Evolutionary conservation across 352 stramenopile species (phyloP).

Genomic region (Pythium rishiriense): DNA sequence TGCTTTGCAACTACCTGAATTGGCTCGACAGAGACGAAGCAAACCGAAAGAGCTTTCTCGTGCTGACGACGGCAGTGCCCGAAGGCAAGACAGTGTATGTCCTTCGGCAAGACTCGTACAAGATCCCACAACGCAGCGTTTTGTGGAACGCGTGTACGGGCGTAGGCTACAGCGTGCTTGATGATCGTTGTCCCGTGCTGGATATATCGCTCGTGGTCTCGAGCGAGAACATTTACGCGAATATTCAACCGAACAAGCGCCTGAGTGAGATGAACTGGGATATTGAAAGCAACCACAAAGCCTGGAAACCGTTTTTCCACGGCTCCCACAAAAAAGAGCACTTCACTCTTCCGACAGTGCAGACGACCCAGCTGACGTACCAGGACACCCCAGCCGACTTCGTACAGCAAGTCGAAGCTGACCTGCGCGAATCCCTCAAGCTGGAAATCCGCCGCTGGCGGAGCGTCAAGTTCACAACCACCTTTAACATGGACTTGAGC

Average conservation of each 20-base stretch:
- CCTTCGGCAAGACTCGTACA: slow-evolving; percentile 54
- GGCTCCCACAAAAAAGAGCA: slow-evolving; percentile 26
- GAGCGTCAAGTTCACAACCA: slow-evolving; percentile 74
- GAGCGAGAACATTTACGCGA: slow-evolving; percentile 91
- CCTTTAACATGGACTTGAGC: slow-evolving; percentile 85
- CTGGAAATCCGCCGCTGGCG: slow-evolving; percentile 89
- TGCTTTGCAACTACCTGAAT: slow-evolving; percentile 91
- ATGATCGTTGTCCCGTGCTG: slow-evolving; percentile 82
- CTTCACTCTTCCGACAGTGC: slow-evolving; percentile 44
- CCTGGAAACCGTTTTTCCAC: slow-evolving; percentile 87
- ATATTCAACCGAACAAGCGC: slow-evolving; percentile 62
- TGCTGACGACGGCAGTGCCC: slow-evolving; percentile 80
- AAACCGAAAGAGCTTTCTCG: slow-evolving; percentile 69
- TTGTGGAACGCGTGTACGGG: slow-evolving; percentile 92
- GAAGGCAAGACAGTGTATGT: slow-evolving; percentile 91
- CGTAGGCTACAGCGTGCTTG: slow-evolving; percentile 66
- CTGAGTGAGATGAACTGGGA: slow-evolving; percentile 80
- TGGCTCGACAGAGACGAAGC: slow-evolving; percentile 71
- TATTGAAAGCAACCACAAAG: slow-evolving; percentile 70
- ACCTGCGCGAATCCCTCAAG: slow-evolving; percentile 85
- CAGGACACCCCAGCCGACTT: slow-evolving; percentile 49
- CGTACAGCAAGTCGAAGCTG: slow-evolving; percentile 68
- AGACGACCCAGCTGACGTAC: slow-evolving; percentile 65
- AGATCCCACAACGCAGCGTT: slow-evolving; percentile 47
- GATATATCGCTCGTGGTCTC: slow-evolving; percentile 87